Conservation (phyloP, 192 early-diverging fungal genomes). For the Coemansia sp. region DNA sequence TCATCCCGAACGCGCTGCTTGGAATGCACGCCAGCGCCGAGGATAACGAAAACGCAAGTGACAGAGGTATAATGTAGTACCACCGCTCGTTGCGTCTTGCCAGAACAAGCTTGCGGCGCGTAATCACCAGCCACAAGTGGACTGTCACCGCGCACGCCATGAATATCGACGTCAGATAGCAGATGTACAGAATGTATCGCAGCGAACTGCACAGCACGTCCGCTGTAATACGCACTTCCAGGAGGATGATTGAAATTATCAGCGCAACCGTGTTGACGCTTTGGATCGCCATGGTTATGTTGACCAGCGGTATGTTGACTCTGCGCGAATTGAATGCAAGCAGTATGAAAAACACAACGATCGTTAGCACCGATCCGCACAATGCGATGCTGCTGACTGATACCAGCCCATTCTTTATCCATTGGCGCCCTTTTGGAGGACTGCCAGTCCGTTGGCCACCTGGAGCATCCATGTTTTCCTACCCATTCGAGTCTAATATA, state of each 20-base stretch:
- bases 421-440: neutral
- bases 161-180: conserved; percentile 56
- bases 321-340: conserved; percentile 38
- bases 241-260: conserved; percentile 27
- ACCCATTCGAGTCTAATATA: too few species aligned
- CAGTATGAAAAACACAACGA: conserved; percentile 34
- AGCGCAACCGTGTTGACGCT: conserved; percentile 45
- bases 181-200: conserved; percentile 45
- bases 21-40: conserved; percentile 37
- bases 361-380: conserved; percentile 31
- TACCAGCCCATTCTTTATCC: conserved; percentile 16
- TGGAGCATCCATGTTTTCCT: too few species aligned
- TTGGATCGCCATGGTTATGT: conserved; percentile 47
- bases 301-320: conserved; percentile 49
- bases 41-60: conserved; percentile 32
- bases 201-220: conserved; percentile 35
- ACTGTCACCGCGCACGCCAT: conserved; percentile 47
- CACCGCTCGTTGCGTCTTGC: conserved; percentile 50
- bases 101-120: conserved; percentile 34
- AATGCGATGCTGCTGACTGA: conserved; percentile 22
- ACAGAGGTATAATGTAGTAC: conserved; percentile 49
- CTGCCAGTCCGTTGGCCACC: neutral
- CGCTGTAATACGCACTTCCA: conserved; percentile 25
- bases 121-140: conserved; percentile 54
- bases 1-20: conserved; percentile 29